These are phyloP conservation scores for Umbelopsis sp. DNA, from an alignment of 192 early-diverging fungal species.

Conservation along the genomic window DNA sequence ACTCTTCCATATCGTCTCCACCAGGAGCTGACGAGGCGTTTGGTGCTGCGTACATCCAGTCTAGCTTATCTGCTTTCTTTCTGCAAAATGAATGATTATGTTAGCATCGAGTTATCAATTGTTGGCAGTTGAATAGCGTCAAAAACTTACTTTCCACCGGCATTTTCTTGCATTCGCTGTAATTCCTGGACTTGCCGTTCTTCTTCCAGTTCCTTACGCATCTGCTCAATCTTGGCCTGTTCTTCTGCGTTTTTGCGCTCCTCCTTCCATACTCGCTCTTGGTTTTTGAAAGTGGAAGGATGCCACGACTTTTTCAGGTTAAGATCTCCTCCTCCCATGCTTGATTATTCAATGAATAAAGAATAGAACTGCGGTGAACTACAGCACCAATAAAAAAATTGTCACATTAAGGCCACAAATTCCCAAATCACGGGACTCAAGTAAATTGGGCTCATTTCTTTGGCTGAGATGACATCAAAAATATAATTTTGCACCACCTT, in stretches of 20 bases:
- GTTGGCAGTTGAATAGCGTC: background rate
- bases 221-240: constrained; percentile 82
- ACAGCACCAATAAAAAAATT: background rate
- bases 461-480: background rate
- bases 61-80: constrained; percentile 75
- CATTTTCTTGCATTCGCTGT: constrained; percentile 72
- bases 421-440: too few relatives aligned
- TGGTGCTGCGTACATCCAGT: constrained; percentile 96
- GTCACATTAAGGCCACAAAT: background rate
- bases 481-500: background rate
- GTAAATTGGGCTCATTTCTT: too few relatives aligned
- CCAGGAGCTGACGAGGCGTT: constrained; percentile 38
- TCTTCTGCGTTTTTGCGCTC: constrained; percentile 86
- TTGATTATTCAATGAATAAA: background rate
- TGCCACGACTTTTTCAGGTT: constrained; percentile 96
- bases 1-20: constrained; percentile 82
- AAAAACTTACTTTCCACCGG: constrained; percentile 50
- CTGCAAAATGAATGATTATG: constrained; percentile 23
- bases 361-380: background rate
- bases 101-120: background rate
- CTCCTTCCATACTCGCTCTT: constrained; percentile 87
- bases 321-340: constrained; percentile 43
- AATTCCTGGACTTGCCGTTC: constrained; percentile 89
- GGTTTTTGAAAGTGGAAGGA: constrained; percentile 89
- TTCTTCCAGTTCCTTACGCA: constrained; percentile 90